Evolutionary conservation across 305 asterid species (phyloP), one percentile per base, ranked within the genome.

Genomic region (Salvia sclarea): DNA sequence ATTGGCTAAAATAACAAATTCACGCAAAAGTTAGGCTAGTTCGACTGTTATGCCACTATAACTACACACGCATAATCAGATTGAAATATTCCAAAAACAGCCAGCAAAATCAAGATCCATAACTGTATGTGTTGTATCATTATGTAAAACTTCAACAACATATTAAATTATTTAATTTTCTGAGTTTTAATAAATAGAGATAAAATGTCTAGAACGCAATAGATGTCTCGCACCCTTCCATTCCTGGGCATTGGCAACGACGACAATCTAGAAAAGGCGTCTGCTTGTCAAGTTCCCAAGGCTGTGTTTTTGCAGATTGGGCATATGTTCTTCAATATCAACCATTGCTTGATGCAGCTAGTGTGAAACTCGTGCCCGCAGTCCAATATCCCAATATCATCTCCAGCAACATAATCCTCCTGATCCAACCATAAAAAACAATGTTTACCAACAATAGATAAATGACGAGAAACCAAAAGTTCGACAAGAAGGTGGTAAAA

Each of bases 301-400:
- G 80, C 86, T 4, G 81, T 67, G 38, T n/a, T 81, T 79, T 84
- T 84, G 41, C 88, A 84, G 68, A 84, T 73, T 50, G 86, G 86
- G 47, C 88, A 83, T 1, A 81, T 57, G 63, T 83, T 83, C 78
- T 83, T 83, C 58, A 74, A 56, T n/a, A 55, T 62, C 37, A 83
- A 69, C 88, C 88, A 83, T 52, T 76, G 82, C 50, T 75, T 75
- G 82, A 83, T 66, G 80, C 88, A 83, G 13, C 17, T 54, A 3
- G 71, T 37, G 25, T 83, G 88, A 56, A 83, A 83, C 73, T 81
- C 88, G 10, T 84, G 88, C 61, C 73, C 75, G 22, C 86, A 81
- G 30, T 81, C 83, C 78, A 81, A 41, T 63, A 70, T 70, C 44
- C 86, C 88, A 35, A 84, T 59, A 40, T 69, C 71, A 53, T 81